Base-by-base conservation (phyloP, 208 protist species). In the Crithidia acanthocephali region DNA sequence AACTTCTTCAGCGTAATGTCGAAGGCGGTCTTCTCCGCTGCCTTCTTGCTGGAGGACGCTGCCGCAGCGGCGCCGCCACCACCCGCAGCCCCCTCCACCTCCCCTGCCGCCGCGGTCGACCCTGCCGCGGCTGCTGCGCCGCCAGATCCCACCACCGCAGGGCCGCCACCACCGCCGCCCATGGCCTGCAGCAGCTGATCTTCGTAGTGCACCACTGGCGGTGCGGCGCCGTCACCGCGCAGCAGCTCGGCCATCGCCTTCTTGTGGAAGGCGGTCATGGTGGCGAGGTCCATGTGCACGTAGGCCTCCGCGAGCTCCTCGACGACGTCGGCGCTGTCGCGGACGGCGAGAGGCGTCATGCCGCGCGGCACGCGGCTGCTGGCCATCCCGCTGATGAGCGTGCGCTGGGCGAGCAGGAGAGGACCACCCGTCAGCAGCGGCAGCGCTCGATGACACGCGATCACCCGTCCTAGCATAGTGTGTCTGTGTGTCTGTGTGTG, bases 1-100 rank as follows among this genome's bases (percentile, higher is more conserved):
- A 79, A 95, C 68, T 83, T 85, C 50, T 84, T 87, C 30, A 95
- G 74, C 23, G 90, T 84, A 6, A 95, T 72, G 51, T 93, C 87
- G 55, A 82, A 91, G 6, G 84, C 79, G 2, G 48, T 75, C 68
- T 93, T 93, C 63, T 87, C 88, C 27, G 80, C 86, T 63, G 87
- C 84, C 52, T 85, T 86, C 83, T 91, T 92, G 11, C 57, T 76
- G 0, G 76, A 40, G 2, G 76, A 28, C 1, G 69, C 65, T 5
- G 57, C 74, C 9, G 52, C 67, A 18, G 57, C 53, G 25, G 44
- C 74, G 10, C 45, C 67, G 10, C 48, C 60, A 23, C 44, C 79
- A 25, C 53, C 71, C 32, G 52, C 76, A 5, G 51, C 32, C 18
- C 15, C 55, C 0, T 40, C 47, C 40, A 1, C 30, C 5, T 4